Conservation (phyloP, 495 filamentous ascomycete species). For the Oleoguttula mirabilis region DNA sequence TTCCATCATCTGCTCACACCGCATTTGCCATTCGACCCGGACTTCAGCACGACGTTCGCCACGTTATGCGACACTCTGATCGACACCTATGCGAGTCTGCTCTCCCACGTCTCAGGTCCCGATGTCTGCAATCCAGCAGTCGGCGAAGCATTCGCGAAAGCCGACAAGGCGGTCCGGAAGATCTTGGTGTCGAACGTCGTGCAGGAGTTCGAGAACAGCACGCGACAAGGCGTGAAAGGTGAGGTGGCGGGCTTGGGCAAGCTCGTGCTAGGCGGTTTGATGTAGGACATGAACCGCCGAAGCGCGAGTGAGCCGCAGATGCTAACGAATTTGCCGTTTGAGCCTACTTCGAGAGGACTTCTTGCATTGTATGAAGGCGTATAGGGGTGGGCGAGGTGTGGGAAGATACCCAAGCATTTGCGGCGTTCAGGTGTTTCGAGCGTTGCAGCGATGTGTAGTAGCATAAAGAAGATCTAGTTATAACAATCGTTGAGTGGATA, state of each 20-base stretch:
- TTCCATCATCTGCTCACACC: slow-evolving; percentile 84
- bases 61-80: slow-evolving; percentile 93
- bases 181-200: slow-evolving; percentile 73
- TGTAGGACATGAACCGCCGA: slow-evolving; percentile 41
- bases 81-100: slow-evolving; percentile 73
- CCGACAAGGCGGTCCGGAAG: slow-evolving; percentile 72
- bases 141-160: slow-evolving; percentile 76
- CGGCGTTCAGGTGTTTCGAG: no score
- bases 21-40: slow-evolving; percentile 88
- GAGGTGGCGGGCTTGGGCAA: slow-evolving; percentile 76
- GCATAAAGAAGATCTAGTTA: no score
- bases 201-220: slow-evolving; percentile 86
- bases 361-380: no score
- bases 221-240: slow-evolving; percentile 55
- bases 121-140: slow-evolving; percentile 32
- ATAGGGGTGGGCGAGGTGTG: no score
- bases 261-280: slow-evolving; percentile 78
- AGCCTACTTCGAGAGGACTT: no score
- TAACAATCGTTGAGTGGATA: no score
- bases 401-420: no score
- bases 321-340: no score
- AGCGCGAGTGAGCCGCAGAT: no score
- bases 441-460: no score
- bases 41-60: slow-evolving; percentile 95
- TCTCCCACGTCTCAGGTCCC: slow-evolving; percentile 51